These are phyloP conservation scores for Nicotiana undulata DNA, from an alignment of 257 asterid species.

Conservation along the genomic window DNA sequence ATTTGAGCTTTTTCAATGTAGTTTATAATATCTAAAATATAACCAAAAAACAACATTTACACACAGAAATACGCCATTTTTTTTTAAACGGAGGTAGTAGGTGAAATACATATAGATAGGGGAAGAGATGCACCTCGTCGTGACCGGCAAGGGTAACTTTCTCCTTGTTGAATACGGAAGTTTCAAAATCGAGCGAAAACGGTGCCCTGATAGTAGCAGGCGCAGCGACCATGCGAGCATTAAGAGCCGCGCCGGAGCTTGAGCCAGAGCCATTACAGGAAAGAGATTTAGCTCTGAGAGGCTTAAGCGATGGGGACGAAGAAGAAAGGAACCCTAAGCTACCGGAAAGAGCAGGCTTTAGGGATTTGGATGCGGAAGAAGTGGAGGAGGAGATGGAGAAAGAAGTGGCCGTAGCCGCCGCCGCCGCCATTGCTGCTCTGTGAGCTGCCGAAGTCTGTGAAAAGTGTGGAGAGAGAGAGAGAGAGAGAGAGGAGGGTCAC, in stretches of 20 bases:
- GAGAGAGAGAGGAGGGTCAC: background rate
- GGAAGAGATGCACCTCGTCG: constrained; percentile 49
- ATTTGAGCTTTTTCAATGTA: too few relatives aligned
- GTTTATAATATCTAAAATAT: too few relatives aligned
- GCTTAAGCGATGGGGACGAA: constrained; percentile 39
- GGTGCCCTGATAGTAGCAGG: constrained; percentile 36
- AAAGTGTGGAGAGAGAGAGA: background rate
- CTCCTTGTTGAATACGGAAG: constrained; percentile 75
- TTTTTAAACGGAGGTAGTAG: background rate
- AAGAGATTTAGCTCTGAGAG: constrained; percentile 30
- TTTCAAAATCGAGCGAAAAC: constrained; percentile 59
- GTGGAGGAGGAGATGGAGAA: constrained; percentile 21
- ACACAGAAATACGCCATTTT: background rate
- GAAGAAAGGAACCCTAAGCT: constrained; percentile 51
- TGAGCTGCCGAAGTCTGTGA: background rate
- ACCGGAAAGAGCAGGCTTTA: constrained; percentile 16
- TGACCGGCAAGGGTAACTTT: constrained; percentile 72
- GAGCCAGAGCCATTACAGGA: constrained; percentile 16
- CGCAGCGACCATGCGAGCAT: constrained; percentile 58
- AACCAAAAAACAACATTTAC: too few relatives aligned
- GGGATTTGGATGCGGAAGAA: constrained; percentile 17
- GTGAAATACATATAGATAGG: background rate
- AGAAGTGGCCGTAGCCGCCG: constrained; percentile 49
- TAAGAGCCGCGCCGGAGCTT: constrained; percentile 36
- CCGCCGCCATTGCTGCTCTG: constrained; percentile 49